Percentiles rank a stretch among this genome's conserved stretches.
These are phyloP conservation scores for Fusarium concolor DNA, from an alignment of 2,329 filamentous ascomycete species.

Conservation along the genomic window DNA sequence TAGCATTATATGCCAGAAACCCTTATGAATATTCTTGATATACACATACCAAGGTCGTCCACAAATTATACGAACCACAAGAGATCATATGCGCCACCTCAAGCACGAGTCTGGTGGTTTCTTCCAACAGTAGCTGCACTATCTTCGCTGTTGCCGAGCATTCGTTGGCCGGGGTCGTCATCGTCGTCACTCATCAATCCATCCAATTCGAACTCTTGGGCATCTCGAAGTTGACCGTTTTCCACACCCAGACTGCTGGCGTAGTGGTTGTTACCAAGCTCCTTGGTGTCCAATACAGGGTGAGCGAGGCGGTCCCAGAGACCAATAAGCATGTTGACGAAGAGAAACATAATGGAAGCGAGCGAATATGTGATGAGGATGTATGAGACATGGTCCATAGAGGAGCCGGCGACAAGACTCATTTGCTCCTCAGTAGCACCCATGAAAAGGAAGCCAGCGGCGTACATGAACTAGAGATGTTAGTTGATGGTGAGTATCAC, in stretches of 20 bases:
- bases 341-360: conserved; percentile 90
- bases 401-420: conserved; percentile 76
- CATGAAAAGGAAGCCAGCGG: conserved; percentile 97
- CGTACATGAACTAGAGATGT: conserved; percentile 78
- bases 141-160: conserved; percentile 44
- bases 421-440: conserved; percentile 98
- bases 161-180: conserved; percentile 63
- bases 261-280: conserved; percentile 52
- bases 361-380: conserved; percentile 91
- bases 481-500: conserved; percentile 3
- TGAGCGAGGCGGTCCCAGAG: conserved; percentile 77
- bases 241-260: conserved; percentile 54
- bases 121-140: conserved; percentile 51
- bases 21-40: background rate
- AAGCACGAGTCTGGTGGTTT: conserved; percentile 45
- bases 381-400: conserved; percentile 91
- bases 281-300: conserved; percentile 52
- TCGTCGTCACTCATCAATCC: conserved; percentile 92
- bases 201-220: conserved; percentile 93
- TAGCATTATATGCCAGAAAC: background rate
- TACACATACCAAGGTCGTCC: background rate
- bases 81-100: background rate
- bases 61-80: background rate
- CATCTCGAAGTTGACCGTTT: conserved; percentile 76
- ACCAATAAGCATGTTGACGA: conserved; percentile 85